Conservation (phyloP, 805 yeast species). For the Starmerella apicola region DNA sequence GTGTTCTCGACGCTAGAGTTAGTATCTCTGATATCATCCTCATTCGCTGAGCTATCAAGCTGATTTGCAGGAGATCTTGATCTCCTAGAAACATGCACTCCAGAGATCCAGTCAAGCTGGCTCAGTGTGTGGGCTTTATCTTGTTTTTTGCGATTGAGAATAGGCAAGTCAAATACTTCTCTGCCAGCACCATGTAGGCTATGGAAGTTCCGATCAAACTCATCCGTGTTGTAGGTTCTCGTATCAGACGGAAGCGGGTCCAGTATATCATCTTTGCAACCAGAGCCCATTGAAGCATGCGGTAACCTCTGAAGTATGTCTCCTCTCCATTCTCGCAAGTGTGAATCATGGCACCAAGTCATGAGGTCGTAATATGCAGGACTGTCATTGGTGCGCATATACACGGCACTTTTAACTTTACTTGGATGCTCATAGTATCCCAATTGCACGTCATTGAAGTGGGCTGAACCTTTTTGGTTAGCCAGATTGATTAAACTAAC, state of each 20-base stretch:
- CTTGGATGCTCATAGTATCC: constrained; percentile 72
- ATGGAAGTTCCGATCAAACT: constrained; percentile 3
- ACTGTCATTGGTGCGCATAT: constrained; percentile 54
- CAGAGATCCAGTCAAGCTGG: constrained; percentile 74
- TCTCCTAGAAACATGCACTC: constrained; percentile 61
- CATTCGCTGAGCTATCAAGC: neutral
- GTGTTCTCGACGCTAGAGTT: neutral
- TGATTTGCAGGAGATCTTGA: neutral
- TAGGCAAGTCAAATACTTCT: constrained; percentile 10
- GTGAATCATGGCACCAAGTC: constrained; percentile 88
- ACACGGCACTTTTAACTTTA: constrained; percentile 75
- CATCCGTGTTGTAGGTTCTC: constrained; percentile 9
- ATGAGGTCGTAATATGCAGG: constrained; percentile 73
- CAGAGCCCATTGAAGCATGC: constrained; percentile 15
- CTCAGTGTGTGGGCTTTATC: constrained; percentile 4
- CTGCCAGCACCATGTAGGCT: neutral
- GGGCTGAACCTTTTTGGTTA: constrained; percentile 13
- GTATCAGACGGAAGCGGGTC: constrained; percentile 4
- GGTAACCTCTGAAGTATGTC: constrained; percentile 9
- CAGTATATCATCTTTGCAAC: constrained; percentile 16
- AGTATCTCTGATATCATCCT: neutral
- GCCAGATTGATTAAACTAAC: constrained; percentile 36
- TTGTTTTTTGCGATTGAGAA: neutral
- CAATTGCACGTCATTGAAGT: constrained; percentile 36
- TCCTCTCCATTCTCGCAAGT: constrained; percentile 62